phyloP scores from a whole-genome alignment of 106 monocot genomes.

The Dendrobium chrysotoxum region DNA sequence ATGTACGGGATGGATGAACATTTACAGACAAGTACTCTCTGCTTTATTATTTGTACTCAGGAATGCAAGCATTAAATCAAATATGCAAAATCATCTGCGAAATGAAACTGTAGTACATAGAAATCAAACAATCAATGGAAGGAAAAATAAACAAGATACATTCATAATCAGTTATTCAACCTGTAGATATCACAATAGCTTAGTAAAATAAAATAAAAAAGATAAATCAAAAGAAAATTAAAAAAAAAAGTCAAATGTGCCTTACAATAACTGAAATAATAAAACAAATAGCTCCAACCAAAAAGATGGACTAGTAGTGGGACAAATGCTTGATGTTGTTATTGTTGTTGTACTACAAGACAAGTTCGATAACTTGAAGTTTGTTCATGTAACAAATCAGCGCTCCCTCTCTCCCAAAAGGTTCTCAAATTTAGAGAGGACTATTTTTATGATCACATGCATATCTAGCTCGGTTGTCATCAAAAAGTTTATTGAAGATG shows the following conservation, averaged over 20 bases:
- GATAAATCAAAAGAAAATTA: neutral
- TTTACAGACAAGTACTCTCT: neutral
- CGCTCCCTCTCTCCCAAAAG: neutral
- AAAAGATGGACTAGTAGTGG: no score
- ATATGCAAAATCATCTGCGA: neutral
- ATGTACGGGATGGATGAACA: neutral
- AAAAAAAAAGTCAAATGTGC: neutral
- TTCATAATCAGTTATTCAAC: slow-evolving; percentile 1
- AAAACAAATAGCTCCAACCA: no score
- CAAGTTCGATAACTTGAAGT: no score
- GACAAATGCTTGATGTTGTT: no score
- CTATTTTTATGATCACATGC: neutral
- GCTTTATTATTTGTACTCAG: neutral
- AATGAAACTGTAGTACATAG: neutral
- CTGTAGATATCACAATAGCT: neutral
- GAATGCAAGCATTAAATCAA: neutral
- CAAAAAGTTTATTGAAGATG: no score
- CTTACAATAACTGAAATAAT: no score
- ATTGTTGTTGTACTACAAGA: no score
- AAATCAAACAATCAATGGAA: neutral
- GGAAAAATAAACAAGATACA: neutral
- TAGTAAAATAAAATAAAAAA: neutral
- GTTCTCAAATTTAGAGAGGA: neutral
- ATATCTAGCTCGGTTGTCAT: neutral
- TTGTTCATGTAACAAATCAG: no score